Conservation (phyloP, 2,329 filamentous ascomycete genomes). For the Emmonsia crescens region DNA sequence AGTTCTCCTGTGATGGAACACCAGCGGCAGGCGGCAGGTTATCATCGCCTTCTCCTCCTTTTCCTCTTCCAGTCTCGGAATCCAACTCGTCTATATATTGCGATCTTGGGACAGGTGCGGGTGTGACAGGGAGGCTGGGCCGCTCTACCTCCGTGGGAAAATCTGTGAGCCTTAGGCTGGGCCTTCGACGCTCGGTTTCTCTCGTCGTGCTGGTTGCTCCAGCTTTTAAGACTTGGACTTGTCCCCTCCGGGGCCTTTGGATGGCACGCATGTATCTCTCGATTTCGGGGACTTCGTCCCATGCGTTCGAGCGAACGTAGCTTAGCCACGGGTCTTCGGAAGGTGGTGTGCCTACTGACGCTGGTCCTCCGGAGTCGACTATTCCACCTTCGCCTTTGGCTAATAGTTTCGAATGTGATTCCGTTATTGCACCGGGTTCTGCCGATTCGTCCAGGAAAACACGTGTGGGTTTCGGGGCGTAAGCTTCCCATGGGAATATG, state of each 20-base stretch:
- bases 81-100: slow-evolving; percentile 36
- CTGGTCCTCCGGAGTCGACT: slow-evolving; percentile 9
- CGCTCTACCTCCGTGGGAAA: slow-evolving; percentile 75
- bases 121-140: slow-evolving; percentile 82
- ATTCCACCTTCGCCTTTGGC: neutral
- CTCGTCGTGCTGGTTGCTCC: slow-evolving; percentile 15
- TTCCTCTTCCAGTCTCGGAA: slow-evolving; percentile 42
- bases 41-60: slow-evolving; percentile 25
- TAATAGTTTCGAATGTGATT: slow-evolving; percentile 1
- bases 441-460: slow-evolving; percentile 31
- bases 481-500: slow-evolving; percentile 85
- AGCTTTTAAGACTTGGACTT: slow-evolving; percentile 30
- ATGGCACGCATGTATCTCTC: slow-evolving; percentile 73
- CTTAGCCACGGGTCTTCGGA: slow-evolving; percentile 57
- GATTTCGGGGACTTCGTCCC: slow-evolving; percentile 87
- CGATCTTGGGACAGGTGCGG: slow-evolving; percentile 60
- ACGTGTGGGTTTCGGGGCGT: slow-evolving; percentile 49
- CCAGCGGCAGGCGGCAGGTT: slow-evolving; percentile 66
- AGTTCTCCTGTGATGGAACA: slow-evolving; percentile 78
- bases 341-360: slow-evolving; percentile 13
- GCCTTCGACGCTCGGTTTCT: slow-evolving; percentile 29
- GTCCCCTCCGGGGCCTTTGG: slow-evolving; percentile 50
- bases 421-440: slow-evolving; percentile 3
- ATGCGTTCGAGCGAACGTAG: slow-evolving; percentile 73
- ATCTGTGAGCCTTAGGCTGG: slow-evolving; percentile 65